Evolutionary conservation across 441 rosid species (phyloP), one percentile per base, ranked within the genome.

Genomic region (Capsella rubella): DNA sequence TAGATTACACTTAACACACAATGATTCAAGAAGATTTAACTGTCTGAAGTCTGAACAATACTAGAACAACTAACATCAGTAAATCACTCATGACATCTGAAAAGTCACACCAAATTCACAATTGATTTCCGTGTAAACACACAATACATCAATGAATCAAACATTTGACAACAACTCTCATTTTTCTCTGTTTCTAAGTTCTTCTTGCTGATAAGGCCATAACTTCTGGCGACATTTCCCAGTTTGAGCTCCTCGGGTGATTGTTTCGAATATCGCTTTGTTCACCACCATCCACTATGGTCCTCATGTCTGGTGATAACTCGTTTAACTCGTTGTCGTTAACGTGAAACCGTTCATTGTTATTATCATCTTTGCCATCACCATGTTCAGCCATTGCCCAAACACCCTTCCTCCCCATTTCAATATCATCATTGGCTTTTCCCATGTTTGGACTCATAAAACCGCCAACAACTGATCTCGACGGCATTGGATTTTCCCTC

Each of bases 171-270:
- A 45, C 51, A 65, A 39, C 47, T 25, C 64, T 35, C 16, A 52
- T 8, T 25, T 46, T 45, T 64, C 51, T 47, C 42, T 59, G 47
- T 18, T 50, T 39, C 28, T 69, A 69, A 55, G 54, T 85, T 15
- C 83, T 84, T 82, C 91, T 87, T 67, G 89, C 86, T 0, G 98
- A 92, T 73, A 91, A 80, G 25, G 98, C 96, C 50, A 86, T 90
- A 77, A 91, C 90, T 80, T 91, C 97, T 0, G 98, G 96, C 14
- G 97, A 90, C 91, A 88, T 91, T 72, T 91, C 95, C 98, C 97
- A 87, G 54, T 97, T 94, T 18, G 98, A 83, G 60, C 85, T 82
- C 78, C 96, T 85, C 3, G 93, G 87, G 79, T 90, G 86, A 40
- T 85, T 67, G 60, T 83, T 86, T 11, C 62, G 56, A 31, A 83